phyloP scores from a whole-genome alignment of 139 green algal genomes.

The Picochlorum sp. region DNA sequence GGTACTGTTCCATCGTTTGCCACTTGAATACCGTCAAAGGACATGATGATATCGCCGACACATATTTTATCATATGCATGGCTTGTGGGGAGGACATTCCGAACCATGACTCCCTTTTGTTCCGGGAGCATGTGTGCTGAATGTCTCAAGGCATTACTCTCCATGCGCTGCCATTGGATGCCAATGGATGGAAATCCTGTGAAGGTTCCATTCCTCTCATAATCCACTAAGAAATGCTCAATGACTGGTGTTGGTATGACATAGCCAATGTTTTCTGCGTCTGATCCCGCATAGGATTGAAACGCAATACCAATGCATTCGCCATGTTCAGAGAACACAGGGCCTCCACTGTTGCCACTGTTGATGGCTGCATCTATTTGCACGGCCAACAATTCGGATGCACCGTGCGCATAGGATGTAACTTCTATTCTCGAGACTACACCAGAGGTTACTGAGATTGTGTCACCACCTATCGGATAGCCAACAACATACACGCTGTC shows the following conservation, averaged over 20 bases:
- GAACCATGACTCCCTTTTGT: slow-evolving; percentile 69
- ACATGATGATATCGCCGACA: slow-evolving; percentile 78
- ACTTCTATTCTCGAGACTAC: slow-evolving; percentile 78
- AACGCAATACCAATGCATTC: slow-evolving; percentile 76
- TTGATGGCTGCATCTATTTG: slow-evolving; percentile 80
- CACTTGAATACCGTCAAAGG: slow-evolving; percentile 80
- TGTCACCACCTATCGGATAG: slow-evolving; percentile 72
- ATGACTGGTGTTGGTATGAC: slow-evolving; percentile 63
- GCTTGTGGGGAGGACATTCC: slow-evolving; percentile 57
- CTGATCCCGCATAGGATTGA: slow-evolving; percentile 54
- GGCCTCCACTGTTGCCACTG: slow-evolving; percentile 62
- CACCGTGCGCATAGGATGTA: slow-evolving; percentile 64
- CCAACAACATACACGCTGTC: slow-evolving; percentile 29
- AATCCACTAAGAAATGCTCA: slow-evolving; percentile 70
- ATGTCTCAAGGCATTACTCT: slow-evolving; percentile 42
- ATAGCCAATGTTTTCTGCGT: slow-evolving; percentile 75
- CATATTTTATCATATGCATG: slow-evolving; percentile 38
- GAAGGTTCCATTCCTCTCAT: slow-evolving; percentile 43
- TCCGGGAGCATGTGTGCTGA: slow-evolving; percentile 25
- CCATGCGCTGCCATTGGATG: slow-evolving; percentile 67
- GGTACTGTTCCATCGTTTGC: slow-evolving; percentile 88
- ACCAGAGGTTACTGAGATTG: slow-evolving; percentile 68
- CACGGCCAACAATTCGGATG: slow-evolving; percentile 70
- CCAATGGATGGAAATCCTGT: slow-evolving; percentile 65
- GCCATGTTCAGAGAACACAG: slow-evolving; percentile 51